phyloP scores from a whole-genome alignment of 169 alveolate genomes.

The Amoebophrya sp. region DNA sequence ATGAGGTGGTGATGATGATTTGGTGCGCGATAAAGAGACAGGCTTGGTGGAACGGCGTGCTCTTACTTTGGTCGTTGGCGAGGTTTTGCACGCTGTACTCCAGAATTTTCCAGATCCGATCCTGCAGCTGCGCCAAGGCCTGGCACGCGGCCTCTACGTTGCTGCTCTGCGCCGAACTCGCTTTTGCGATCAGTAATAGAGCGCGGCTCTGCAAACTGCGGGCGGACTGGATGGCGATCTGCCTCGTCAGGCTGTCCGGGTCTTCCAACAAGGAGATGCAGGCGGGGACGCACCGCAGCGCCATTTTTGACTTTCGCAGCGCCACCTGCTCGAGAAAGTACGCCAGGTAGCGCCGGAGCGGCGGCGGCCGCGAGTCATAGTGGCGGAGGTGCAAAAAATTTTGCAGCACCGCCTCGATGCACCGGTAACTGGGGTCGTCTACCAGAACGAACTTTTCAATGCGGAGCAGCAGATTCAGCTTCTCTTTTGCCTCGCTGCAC shows the following conservation, averaged over 20 bases:
- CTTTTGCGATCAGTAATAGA: background rate
- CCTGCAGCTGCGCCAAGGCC: conserved; percentile 15
- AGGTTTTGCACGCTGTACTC: background rate
- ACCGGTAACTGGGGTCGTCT: background rate
- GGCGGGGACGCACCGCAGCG: background rate
- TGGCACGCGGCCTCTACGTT: background rate
- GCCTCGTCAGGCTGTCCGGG: conserved; percentile 16
- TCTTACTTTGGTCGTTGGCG: background rate
- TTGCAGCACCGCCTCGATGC: background rate
- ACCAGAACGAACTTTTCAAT: background rate
- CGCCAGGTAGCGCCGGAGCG: background rate
- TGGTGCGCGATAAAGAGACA: conserved; percentile 4
- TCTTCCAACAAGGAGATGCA: conserved; percentile 12
- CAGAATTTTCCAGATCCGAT: background rate
- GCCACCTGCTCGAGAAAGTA: conserved; percentile 21
- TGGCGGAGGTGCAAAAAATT: background rate
- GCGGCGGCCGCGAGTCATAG: background rate
- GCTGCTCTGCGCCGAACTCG: background rate
- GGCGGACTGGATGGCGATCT: background rate
- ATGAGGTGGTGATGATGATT: conserved; percentile 6
- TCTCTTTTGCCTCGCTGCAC: background rate
- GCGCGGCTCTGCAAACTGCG: background rate
- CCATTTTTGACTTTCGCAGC: background rate
- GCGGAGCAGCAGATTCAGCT: background rate
- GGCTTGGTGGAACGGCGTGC: conserved; percentile 4